Base-by-base conservation (phyloP, 2,329 filamentous ascomycete genomes). In the Bretziella fagacearum region DNA sequence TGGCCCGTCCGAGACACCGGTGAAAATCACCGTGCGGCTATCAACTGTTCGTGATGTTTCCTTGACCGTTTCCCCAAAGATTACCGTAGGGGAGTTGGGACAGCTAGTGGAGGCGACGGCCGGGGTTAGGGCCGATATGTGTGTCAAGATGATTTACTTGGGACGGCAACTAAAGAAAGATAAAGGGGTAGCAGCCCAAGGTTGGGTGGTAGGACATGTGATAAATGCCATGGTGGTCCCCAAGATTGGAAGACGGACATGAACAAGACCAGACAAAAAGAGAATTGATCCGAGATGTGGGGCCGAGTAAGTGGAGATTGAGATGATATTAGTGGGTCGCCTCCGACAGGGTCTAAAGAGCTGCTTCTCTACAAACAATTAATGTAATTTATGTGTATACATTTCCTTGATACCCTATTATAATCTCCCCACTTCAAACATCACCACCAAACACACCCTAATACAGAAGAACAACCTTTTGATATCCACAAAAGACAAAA, bases 161-260 rank as follows among this genome's bases (percentile, higher is more conserved):
- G 87, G 87, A 54, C 84, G 78, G 58, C 74, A 87, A 44, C 70
- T 94, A 39, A 77, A 78, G 53, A 83, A 89, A 53, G 69, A 70
- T 46, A 59, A 73, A 17, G 70, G 79, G 1, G 65, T 94, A 15
- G 61, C 67, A 37, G 70, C 71, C 2, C 81, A 91, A 55, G 81
- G 81, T 42, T 94, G 84, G 82, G 73, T 77, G 55, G 69, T 73
- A 51, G 81, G 77, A 29, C 73, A 91, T 57, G 67, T 91, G 27
- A 64, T 93, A 47, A 91, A 87, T 58, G 85, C 80, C 18, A 66
- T 91, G 50, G 74, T 91, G 46, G 78, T 74, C 11, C 27, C 45
- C n/a, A 48, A 48, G 32, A 39, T 8, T 39, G 13, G 2, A 7
- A 10, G 35, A 18, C 6, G 35, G 17, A 10, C 8, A 30, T 30